phyloP scores from a whole-genome alignment of 257 asterid genomes.

The Forsythia suspensa region DNA sequence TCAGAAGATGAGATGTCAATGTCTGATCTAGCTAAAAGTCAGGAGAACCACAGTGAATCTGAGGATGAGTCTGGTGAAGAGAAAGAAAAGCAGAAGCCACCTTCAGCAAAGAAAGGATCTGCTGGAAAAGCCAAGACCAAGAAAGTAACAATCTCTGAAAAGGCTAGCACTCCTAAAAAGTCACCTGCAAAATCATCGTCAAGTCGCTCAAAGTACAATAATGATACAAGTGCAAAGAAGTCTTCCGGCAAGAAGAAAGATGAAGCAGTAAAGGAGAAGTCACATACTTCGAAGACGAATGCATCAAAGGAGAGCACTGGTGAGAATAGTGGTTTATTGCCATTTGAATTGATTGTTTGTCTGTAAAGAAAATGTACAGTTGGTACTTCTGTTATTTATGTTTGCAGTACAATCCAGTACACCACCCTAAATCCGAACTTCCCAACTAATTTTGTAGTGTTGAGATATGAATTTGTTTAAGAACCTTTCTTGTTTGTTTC shows the following conservation, averaged over 20 bases:
- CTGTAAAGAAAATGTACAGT: not conserved
- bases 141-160: slow-evolving; percentile 45
- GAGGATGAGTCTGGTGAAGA: slow-evolving; percentile 49
- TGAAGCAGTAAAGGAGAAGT: slow-evolving; percentile 48
- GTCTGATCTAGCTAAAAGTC: slow-evolving; percentile 66
- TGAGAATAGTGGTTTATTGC: slow-evolving; percentile 28
- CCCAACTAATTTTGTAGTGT: not conserved
- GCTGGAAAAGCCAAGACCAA: slow-evolving; percentile 48
- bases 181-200: slow-evolving; percentile 51
- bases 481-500: slow-evolving; percentile 14
- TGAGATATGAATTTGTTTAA: slow-evolving; percentile 7
- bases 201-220: slow-evolving; percentile 42
- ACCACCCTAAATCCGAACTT: not conserved
- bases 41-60: slow-evolving; percentile 51
- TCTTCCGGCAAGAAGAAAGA: slow-evolving; percentile 60
- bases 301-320: slow-evolving; percentile 59
- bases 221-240: slow-evolving; percentile 45
- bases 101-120: slow-evolving; percentile 56
- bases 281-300: slow-evolving; percentile 54
- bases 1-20: slow-evolving; percentile 74
- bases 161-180: slow-evolving; percentile 53
- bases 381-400: not conserved
- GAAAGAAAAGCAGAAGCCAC: slow-evolving; percentile 42
- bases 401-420: not conserved
- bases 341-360: not conserved